Evolutionary conservation across 1,139 yeast species (phyloP).

Genomic region (Saccharomyces uvarum): DNA sequence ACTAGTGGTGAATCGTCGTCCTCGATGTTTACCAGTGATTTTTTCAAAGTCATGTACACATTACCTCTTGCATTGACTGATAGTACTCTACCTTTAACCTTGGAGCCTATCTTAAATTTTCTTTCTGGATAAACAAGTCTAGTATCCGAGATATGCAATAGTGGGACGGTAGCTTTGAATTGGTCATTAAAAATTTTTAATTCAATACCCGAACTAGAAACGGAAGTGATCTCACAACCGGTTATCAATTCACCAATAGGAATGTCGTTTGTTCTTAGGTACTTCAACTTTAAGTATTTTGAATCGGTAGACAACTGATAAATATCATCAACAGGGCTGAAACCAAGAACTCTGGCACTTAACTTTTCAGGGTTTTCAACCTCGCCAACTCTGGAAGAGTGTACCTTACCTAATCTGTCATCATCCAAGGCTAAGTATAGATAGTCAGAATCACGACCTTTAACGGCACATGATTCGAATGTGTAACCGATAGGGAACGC

Average conservation of each 20-base stretch:
- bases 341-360: conserved; percentile 71
- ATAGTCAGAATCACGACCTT: conserved; percentile 50
- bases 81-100: conserved; percentile 63
- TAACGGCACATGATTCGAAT: conserved; percentile 53
- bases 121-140: conserved; percentile 83
- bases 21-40: conserved; percentile 64
- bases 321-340: conserved; percentile 55
- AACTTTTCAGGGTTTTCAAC: conserved; percentile 42
- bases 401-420: conserved; percentile 57
- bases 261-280: conserved; percentile 59
- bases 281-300: conserved; percentile 53
- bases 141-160: conserved; percentile 74
- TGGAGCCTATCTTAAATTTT: conserved; percentile 77
- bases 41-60: conserved; percentile 66
- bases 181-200: conserved; percentile 54
- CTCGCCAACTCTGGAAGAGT: conserved; percentile 58
- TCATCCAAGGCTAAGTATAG: conserved; percentile 53
- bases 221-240: conserved; percentile 51
- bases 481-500: conserved; percentile 75
- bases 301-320: conserved; percentile 66
- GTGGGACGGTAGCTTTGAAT: conserved; percentile 67
- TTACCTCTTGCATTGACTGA: conserved; percentile 38
- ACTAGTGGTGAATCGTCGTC: conserved; percentile 44
- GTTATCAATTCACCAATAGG: conserved; percentile 64
- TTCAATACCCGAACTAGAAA: conserved; percentile 61